A percentile compares a stretch with the other conserved stretches of the same genome.
Evolutionary conservation across 306 rosid species (phyloP).

Genomic region (Sicyos edulis): DNA sequence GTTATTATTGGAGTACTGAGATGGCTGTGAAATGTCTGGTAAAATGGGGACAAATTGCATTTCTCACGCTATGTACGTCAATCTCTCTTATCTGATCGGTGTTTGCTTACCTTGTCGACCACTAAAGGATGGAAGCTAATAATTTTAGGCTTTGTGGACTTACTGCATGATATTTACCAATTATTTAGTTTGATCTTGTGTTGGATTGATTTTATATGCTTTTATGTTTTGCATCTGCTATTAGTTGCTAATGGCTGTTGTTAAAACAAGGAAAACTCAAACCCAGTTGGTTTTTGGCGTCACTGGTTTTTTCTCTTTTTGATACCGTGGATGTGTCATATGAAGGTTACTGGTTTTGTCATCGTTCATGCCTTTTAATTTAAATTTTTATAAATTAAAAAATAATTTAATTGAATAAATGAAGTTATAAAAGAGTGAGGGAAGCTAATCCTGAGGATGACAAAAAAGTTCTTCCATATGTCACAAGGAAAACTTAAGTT

Average conservation of each 20-base stretch:
- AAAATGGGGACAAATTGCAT: background rate
- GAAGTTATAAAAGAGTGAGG: background rate
- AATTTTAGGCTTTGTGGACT: background rate
- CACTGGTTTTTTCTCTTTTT: background rate
- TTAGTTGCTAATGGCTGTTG: background rate
- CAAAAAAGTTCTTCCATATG: background rate
- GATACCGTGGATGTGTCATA: background rate
- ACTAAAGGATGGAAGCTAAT: background rate
- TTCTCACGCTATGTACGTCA: slow-evolving; percentile 5
- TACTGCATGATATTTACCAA: background rate
- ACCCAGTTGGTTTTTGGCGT: background rate
- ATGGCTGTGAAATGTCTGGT: background rate
- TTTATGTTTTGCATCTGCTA: background rate
- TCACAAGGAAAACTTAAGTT: background rate
- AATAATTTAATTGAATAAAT: background rate
- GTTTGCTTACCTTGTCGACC: background rate
- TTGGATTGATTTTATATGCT: background rate
- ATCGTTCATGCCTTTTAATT: background rate
- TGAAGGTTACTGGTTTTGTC: slow-evolving; percentile 5
- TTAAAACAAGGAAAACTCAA: background rate
- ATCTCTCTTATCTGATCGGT: background rate
- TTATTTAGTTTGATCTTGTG: slow-evolving; percentile 1
- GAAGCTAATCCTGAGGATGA: background rate
- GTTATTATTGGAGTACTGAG: slow-evolving; percentile 2
- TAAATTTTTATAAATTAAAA: background rate